A percentile compares a stretch with the other conserved stretches of the same genome.
phyloP scores from a whole-genome alignment of 176 grass and related monocot species.

The Aechmea fasciata region DNA sequence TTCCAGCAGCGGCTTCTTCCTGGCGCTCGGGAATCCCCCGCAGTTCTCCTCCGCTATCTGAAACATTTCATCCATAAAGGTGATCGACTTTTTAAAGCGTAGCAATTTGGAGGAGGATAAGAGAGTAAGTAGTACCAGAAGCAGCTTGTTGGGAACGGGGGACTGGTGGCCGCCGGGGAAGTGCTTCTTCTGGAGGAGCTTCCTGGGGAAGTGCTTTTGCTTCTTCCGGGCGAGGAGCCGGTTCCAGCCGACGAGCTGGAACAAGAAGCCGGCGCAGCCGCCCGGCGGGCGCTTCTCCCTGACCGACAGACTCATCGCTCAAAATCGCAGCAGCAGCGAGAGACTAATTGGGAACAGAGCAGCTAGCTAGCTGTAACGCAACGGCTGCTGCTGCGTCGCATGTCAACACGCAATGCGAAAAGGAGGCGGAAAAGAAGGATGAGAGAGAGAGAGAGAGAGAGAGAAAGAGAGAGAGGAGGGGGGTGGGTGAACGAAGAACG shows the following conservation, averaged over 20 bases:
- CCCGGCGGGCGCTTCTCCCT: slow-evolving; percentile 52
- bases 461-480: neutral
- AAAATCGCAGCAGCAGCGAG: neutral
- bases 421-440: neutral
- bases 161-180: slow-evolving; percentile 9
- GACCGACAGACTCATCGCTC: slow-evolving; percentile 74
- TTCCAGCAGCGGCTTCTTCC: neutral
- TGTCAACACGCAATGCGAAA: neutral
- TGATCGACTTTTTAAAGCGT: neutral
- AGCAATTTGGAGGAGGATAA: neutral
- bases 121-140: slow-evolving; percentile 4
- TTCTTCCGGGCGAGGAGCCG: slow-evolving; percentile 54
- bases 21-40: slow-evolving; percentile 15
- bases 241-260: slow-evolving; percentile 89
- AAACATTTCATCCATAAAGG: neutral
- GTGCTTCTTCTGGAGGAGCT: slow-evolving; percentile 21
- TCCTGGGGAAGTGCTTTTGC: slow-evolving; percentile 26
- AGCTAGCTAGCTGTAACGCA: slow-evolving; percentile 1
- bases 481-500: neutral
- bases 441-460: slow-evolving; percentile 18
- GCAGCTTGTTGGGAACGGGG: slow-evolving; percentile 13
- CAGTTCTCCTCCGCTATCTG: slow-evolving; percentile 29
- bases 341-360: neutral
- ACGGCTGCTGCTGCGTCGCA: neutral
- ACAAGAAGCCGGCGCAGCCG: slow-evolving; percentile 56